A percentile compares a stretch with the other conserved stretches of the same genome.
Evolutionary conservation across 2,329 filamentous ascomycete genomes (phyloP).

Genomic region (Ophiostoma novo-ulmi): DNA sequence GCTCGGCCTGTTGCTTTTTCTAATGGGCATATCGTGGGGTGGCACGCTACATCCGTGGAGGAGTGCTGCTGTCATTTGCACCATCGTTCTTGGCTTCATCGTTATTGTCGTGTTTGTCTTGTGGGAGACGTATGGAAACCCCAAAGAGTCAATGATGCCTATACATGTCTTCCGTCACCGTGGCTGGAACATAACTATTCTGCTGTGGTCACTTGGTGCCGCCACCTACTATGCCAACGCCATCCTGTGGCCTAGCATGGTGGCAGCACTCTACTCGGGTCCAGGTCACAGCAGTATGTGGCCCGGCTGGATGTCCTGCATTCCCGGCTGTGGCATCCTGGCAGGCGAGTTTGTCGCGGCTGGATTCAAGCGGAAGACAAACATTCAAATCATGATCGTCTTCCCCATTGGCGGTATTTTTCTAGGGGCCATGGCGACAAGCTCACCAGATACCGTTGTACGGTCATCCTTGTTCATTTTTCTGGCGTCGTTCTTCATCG

Average conservation of each 20-base stretch:
- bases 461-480: too few relatives aligned
- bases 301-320: background rate
- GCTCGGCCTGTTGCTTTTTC: background rate
- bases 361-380: too few relatives aligned
- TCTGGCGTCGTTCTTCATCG: background rate
- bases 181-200: background rate
- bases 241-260: background rate
- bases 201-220: background rate
- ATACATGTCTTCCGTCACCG: background rate
- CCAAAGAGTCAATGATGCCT: background rate
- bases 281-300: background rate
- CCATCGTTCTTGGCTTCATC: background rate
- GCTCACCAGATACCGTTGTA: too few relatives aligned
- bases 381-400: too few relatives aligned
- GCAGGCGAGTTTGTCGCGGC: too few relatives aligned
- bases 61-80: background rate
- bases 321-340: too few relatives aligned
- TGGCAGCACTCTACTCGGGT: background rate
- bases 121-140: background rate
- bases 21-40: background rate
- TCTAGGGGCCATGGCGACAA: too few relatives aligned
- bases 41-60: background rate
- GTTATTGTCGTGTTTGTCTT: background rate
- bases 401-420: too few relatives aligned
- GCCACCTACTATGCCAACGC: background rate